A percentile compares a stretch with the other conserved stretches of the same genome.
These are phyloP conservation scores for Podospora tetraspora DNA, from an alignment of 495 filamentous ascomycete species.

Conservation along the genomic window DNA sequence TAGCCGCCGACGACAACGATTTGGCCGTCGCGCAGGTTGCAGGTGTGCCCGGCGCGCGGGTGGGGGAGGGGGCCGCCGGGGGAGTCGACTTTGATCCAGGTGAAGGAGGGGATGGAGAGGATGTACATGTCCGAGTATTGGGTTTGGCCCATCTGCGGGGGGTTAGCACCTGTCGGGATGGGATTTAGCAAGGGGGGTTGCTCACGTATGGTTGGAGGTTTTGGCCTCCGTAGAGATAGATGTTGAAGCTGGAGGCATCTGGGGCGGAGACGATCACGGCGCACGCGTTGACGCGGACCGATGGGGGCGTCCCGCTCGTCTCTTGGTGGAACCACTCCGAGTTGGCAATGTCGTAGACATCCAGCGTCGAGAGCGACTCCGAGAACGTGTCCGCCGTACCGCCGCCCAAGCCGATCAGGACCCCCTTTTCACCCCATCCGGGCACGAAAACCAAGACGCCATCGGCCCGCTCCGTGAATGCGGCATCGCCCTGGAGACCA, in stretches of 20 bases:
- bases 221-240: conserved; percentile 74
- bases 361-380: conserved; percentile 65
- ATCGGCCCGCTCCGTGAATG: conserved; percentile 67
- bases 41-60: conserved; percentile 63
- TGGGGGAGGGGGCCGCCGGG: conserved; percentile 48
- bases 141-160: conserved; percentile 32
- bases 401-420: conserved; percentile 64
- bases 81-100: conserved; percentile 61
- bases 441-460: conserved; percentile 66
- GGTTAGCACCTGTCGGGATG: neutral
- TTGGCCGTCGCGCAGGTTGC: conserved; percentile 62
- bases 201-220: conserved; percentile 54
- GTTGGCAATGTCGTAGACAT: conserved; percentile 71
- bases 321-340: conserved; percentile 74
- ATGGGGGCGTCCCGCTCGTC: conserved; percentile 56
- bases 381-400: conserved; percentile 56
- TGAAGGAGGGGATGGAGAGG: conserved; percentile 66
- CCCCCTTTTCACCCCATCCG: conserved; percentile 62
- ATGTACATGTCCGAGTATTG: conserved; percentile 76
- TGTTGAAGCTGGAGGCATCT: conserved; percentile 64
- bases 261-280: conserved; percentile 65
- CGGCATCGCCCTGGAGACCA: conserved; percentile 56
- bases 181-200: neutral
- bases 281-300: conserved; percentile 67
- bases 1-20: conserved; percentile 71